phyloP scores from a whole-genome alignment of 805 yeast species.

The Yarrowia divulgata region DNA sequence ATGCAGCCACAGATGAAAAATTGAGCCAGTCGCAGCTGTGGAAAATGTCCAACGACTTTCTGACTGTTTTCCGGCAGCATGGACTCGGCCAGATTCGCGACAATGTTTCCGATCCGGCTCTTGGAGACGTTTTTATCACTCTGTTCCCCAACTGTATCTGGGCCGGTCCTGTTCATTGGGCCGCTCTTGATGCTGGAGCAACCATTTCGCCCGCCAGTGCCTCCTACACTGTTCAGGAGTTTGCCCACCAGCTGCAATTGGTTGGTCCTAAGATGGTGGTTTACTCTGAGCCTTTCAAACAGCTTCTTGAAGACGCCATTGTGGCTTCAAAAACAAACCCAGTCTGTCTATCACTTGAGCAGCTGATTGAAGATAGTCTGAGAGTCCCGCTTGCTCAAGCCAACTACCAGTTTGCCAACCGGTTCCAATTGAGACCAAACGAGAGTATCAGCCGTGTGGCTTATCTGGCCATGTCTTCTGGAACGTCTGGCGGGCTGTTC shows the following conservation, averaged over 20 bases:
- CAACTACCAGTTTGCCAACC: neutral
- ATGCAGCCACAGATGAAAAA: constrained; percentile 1
- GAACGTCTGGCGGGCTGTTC: constrained; percentile 63
- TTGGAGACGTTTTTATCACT: constrained; percentile 10
- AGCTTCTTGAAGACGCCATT: neutral
- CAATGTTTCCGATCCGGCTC: neutral
- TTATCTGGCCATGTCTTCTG: constrained; percentile 49
- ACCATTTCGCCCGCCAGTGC: constrained; percentile 4
- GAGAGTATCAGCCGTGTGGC: constrained; percentile 40
- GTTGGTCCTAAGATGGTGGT: neutral
- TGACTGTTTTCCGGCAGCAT: neutral
- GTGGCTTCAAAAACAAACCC: neutral
- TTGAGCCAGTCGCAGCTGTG: constrained; percentile 13
- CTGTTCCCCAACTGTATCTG: constrained; percentile 15
- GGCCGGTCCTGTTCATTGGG: constrained; percentile 32
- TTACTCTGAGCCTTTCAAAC: neutral
- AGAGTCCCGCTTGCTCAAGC: neutral
- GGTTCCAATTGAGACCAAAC: neutral
- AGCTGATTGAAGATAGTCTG: neutral
- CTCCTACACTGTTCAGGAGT: constrained; percentile 4
- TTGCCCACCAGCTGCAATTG: constrained; percentile 9
- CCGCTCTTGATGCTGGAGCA: constrained; percentile 20
- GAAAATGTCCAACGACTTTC: constrained; percentile 20
- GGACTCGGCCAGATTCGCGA: constrained; percentile 8
- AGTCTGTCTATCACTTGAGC: neutral